These are phyloP conservation scores for Chaetomium sp. DNA, from an alignment of 2,329 filamentous ascomycete species.

Conservation along the genomic window DNA sequence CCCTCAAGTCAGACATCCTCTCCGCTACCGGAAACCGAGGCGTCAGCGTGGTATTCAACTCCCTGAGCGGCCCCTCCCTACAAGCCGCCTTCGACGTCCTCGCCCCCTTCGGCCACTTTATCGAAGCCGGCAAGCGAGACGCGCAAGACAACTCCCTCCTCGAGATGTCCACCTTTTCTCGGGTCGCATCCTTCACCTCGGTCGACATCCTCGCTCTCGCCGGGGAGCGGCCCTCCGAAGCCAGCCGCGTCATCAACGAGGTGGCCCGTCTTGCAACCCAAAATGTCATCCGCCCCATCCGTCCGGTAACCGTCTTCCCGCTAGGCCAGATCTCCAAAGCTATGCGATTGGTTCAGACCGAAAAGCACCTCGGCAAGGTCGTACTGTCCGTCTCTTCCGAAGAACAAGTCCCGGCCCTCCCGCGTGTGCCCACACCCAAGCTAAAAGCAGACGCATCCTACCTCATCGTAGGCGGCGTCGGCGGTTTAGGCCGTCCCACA, in stretches of 20 bases:
- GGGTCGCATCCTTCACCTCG: slow-evolving; percentile 2
- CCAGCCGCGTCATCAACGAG: neutral
- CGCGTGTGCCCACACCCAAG: neutral
- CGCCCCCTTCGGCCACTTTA: slow-evolving; percentile 36
- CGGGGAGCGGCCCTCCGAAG: neutral
- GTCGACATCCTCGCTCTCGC: slow-evolving; percentile 11
- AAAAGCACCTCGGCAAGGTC: slow-evolving; percentile 38
- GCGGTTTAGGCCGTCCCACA: slow-evolving; percentile 33
- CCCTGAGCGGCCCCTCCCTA: slow-evolving; percentile 27
- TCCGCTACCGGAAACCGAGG: slow-evolving; percentile 26
- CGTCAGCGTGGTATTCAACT: slow-evolving; percentile 36
- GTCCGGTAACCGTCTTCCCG: slow-evolving; percentile 13
- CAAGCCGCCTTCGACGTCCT: slow-evolving; percentile 28
- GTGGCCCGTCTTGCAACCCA: neutral
- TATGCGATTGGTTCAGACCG: slow-evolving; percentile 36
- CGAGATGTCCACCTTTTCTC: slow-evolving; percentile 6
- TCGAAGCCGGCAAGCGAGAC: slow-evolving; percentile 33
- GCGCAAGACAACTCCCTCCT: neutral
- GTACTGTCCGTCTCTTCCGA: slow-evolving; percentile 22
- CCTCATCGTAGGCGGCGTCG: slow-evolving; percentile 33
- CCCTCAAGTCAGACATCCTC: slow-evolving; percentile 25
- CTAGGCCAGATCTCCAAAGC: slow-evolving; percentile 28
- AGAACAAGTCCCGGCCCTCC: neutral
- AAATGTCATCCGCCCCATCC: slow-evolving; percentile 1
- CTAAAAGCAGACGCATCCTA: slow-evolving; percentile 27